Evolutionary conservation across 345 rosid genomes (phyloP).

Genomic region (Melaleuca alternifolia): DNA sequence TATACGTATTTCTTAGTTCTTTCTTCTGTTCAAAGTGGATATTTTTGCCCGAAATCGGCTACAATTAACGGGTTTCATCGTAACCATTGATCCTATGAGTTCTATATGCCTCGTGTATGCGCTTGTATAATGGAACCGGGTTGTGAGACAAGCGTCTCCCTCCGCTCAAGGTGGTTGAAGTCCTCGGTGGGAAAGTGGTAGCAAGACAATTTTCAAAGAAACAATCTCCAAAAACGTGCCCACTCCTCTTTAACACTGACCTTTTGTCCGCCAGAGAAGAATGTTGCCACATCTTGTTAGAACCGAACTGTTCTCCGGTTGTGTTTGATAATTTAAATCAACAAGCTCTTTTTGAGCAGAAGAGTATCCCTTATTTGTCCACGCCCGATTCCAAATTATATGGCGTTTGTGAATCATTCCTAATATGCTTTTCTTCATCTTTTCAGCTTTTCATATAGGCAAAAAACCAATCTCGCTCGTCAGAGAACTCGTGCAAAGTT

Average conservation of each 20-base stretch:
- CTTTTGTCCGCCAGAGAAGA: not conserved
- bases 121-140: not conserved
- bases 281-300: not conserved
- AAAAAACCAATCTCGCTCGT: not conserved
- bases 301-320: not conserved
- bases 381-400: not conserved
- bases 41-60: not conserved
- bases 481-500: not conserved
- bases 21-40: not conserved
- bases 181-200: not conserved
- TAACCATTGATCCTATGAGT: not conserved
- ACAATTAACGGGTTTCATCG: not conserved
- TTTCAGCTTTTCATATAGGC: not conserved
- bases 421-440: not conserved
- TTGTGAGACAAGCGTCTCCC: not conserved
- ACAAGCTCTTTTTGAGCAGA: not conserved
- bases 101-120: not conserved
- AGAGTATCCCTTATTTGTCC: not conserved
- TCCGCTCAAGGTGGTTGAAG: not conserved
- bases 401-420: not conserved
- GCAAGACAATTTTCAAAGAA: not conserved
- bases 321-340: not conserved
- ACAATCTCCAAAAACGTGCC: not conserved
- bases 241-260: not conserved
- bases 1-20: not conserved